A percentile compares a stretch with the other conserved stretches of the same genome.
These are phyloP conservation scores for Aspergillus cavernicola DNA, from an alignment of 495 filamentous ascomycete genomes.

Conservation along the genomic window DNA sequence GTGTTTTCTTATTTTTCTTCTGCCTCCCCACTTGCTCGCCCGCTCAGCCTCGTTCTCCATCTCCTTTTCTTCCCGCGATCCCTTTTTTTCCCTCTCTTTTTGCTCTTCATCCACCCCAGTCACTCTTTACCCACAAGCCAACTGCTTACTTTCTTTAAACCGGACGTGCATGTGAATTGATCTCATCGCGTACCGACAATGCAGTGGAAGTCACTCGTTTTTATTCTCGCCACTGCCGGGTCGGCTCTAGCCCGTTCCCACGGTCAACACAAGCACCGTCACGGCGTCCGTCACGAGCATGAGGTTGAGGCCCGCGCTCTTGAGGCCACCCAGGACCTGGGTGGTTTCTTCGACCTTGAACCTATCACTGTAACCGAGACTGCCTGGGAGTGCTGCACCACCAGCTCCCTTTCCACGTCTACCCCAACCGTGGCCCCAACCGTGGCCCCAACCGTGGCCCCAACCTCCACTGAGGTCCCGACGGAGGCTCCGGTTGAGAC, in stretches of 20 bases:
- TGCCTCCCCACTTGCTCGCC: not conserved
- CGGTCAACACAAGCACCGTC: constrained; percentile 19
- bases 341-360: constrained; percentile 19
- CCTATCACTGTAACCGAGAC: constrained; percentile 28
- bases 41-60: constrained; percentile 2
- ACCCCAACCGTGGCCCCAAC: not conserved
- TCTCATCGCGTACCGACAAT: constrained; percentile 18
- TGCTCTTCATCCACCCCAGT: constrained; percentile 1
- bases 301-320: constrained; percentile 6
- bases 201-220: constrained; percentile 27
- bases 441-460: not conserved
- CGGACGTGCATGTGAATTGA: constrained; percentile 8
- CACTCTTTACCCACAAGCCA: constrained; percentile 7
- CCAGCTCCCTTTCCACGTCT: not conserved
- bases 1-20: not conserved
- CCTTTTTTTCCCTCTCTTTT: not conserved
- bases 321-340: constrained; percentile 6
- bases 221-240: constrained; percentile 19
- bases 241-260: constrained; percentile 25
- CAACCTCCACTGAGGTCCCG: not conserved
- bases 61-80: constrained; percentile 7
- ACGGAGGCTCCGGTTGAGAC: not conserved
- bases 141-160: constrained; percentile 1
- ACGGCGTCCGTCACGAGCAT: constrained; percentile 15
- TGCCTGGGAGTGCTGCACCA: constrained; percentile 13